phyloP scores from a whole-genome alignment of 2,329 filamentous ascomycete genomes.

The Pseudogymnoascus sp. region DNA sequence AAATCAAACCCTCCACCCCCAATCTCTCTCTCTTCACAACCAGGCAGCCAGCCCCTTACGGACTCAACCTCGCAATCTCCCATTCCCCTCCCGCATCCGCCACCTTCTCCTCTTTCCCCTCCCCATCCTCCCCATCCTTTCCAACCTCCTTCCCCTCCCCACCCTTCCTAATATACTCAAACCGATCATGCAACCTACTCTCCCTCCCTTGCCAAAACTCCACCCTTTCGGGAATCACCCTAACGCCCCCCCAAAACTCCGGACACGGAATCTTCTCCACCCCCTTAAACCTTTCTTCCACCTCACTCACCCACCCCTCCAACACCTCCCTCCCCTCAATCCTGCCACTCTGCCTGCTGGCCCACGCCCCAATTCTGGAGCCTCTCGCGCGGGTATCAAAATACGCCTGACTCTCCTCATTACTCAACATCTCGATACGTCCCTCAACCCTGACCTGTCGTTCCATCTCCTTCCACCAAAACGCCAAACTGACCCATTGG shows the following conservation, averaged over 20 bases:
- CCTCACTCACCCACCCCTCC: slow-evolving; percentile 67
- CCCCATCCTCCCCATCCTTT: slow-evolving; percentile 71
- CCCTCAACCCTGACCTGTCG: slow-evolving; percentile 90
- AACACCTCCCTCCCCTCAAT: slow-evolving; percentile 63
- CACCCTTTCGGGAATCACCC: slow-evolving; percentile 74
- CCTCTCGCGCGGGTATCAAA: slow-evolving; percentile 65
- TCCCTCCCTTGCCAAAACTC: slow-evolving; percentile 96
- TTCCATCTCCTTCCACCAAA: slow-evolving; percentile 83
- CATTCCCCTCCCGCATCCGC: slow-evolving; percentile 41
- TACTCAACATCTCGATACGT: slow-evolving; percentile 52
- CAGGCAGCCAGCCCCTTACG: slow-evolving; percentile 33
- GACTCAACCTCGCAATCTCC: slow-evolving; percentile 66
- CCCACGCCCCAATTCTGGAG: slow-evolving; percentile 84
- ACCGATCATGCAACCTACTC: slow-evolving; percentile 87
- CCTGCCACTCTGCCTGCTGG: slow-evolving; percentile 77
- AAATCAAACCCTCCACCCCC: too few species aligned
- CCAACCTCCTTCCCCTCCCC: slow-evolving; percentile 26
- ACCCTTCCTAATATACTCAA: slow-evolving; percentile 64
- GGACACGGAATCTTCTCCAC: slow-evolving; percentile 78
- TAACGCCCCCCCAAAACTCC: slow-evolving; percentile 87
- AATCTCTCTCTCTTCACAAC: neutral
- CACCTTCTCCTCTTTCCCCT: slow-evolving; percentile 48
- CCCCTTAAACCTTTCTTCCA: slow-evolving; percentile 66
- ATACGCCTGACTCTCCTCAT: slow-evolving; percentile 64
- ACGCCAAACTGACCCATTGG: slow-evolving; percentile 71